Conservation (phyloP, 2,329 filamentous ascomycete genomes). For the Colletotrichum karsti region DNA sequence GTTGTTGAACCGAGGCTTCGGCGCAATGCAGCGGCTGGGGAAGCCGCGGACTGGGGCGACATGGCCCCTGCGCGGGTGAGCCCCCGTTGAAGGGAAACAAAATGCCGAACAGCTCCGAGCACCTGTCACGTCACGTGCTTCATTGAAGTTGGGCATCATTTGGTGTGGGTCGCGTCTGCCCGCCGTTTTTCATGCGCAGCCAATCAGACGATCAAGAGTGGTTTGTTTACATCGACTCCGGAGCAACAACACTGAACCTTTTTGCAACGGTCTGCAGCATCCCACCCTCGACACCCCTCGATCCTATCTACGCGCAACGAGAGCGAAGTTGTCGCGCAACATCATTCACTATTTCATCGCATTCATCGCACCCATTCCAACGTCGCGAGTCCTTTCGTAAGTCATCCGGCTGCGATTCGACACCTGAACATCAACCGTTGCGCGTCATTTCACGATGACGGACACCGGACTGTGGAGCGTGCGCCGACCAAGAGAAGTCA, state of each 20-base stretch:
- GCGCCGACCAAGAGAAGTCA: slow-evolving; percentile 89
- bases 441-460: slow-evolving; percentile 68
- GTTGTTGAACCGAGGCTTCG: slow-evolving; percentile 36
- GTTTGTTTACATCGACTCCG: slow-evolving; percentile 52
- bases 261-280: not conserved
- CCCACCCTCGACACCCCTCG: slow-evolving; percentile 7
- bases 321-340: not conserved
- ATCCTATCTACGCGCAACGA: not conserved
- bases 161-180: not conserved
- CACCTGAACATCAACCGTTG: not conserved
- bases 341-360: too few species aligned
- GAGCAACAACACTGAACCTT: slow-evolving; percentile 41
- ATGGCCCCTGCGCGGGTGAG: not conserved
- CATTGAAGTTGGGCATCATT: not conserved
- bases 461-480: slow-evolving; percentile 90
- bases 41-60: not conserved
- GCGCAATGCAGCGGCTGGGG: slow-evolving; percentile 13
- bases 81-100: not conserved
- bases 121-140: slow-evolving; percentile 9
- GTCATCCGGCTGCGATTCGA: not conserved
- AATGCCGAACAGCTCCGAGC: slow-evolving; percentile 5
- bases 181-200: slow-evolving; percentile 29
- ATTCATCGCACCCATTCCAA: not conserved
- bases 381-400: not conserved
- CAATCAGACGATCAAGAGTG: slow-evolving; percentile 7